phyloP scores from a whole-genome alignment of 352 stramenopile genomes.

The Phytopythium boreale region DNA sequence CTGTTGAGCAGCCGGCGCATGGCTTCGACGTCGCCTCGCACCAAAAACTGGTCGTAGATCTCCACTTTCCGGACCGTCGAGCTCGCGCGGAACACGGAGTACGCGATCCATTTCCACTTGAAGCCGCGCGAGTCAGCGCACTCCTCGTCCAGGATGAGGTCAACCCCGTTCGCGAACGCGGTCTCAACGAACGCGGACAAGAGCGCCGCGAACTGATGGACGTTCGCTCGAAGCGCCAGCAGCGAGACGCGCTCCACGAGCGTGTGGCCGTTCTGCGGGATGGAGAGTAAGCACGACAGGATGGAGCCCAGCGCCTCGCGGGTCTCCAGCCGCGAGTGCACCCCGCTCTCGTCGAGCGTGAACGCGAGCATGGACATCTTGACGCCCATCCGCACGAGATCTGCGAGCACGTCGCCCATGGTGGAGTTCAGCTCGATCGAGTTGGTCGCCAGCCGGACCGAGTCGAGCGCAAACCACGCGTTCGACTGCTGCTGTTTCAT shows the following conservation, averaged over 20 bases:
- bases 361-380: conserved; percentile 1
- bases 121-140: not conserved
- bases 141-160: conserved; percentile 6
- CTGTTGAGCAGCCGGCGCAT: conserved; percentile 1
- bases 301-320: not conserved
- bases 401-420: conserved; percentile 2
- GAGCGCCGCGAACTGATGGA: conserved; percentile 3
- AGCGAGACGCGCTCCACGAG: conserved; percentile 1
- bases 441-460: conserved; percentile 1
- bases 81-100: not conserved
- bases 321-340: not conserved
- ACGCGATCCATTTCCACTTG: conserved; percentile 6
- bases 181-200: not conserved
- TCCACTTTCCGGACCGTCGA: not conserved
- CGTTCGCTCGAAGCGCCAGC: not conserved
- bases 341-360: not conserved
- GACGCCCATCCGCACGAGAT: not conserved
- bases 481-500: not conserved
- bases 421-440: conserved; percentile 1
- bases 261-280: not conserved
- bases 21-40: conserved; percentile 1
- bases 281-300: not conserved
- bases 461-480: conserved; percentile 3
- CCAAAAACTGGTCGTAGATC: conserved; percentile 6
- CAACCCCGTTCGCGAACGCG: not conserved